These are phyloP conservation scores for Psilocybe cubensis DNA, from an alignment of 768 basidiomycete genomes.

Conservation along the genomic window DNA sequence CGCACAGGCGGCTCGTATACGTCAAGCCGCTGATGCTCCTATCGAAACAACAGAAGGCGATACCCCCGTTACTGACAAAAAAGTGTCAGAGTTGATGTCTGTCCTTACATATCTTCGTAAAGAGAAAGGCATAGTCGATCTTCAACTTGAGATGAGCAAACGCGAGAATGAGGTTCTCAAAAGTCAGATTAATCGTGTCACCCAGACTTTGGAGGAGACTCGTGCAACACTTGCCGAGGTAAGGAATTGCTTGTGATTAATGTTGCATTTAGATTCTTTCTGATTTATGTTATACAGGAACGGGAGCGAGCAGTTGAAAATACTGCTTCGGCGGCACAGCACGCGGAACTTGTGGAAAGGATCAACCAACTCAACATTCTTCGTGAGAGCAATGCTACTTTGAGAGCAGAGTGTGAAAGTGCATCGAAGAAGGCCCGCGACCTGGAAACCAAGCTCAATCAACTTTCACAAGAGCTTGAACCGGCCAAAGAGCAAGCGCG, in stretches of 20 bases:
- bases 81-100: constrained; percentile 73
- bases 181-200: constrained; percentile 74
- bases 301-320: constrained; percentile 77
- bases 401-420: constrained; percentile 77
- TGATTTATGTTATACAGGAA: constrained; percentile 52
- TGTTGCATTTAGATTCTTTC: neutral
- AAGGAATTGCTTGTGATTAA: neutral
- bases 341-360: constrained; percentile 81
- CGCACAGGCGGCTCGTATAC: constrained; percentile 80
- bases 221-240: constrained; percentile 75
- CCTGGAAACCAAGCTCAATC: constrained; percentile 64
- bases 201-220: constrained; percentile 70
- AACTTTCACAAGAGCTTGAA: constrained; percentile 64
- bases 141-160: constrained; percentile 80
- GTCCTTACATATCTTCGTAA: constrained; percentile 84
- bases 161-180: constrained; percentile 77
- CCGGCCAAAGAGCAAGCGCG: constrained; percentile 76
- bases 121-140: constrained; percentile 91
- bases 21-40: constrained; percentile 64
- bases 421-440: constrained; percentile 69
- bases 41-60: constrained; percentile 40
- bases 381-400: constrained; percentile 86
- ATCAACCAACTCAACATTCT: constrained; percentile 88
- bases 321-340: constrained; percentile 75
- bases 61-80: constrained; percentile 59